Percentiles rank a stretch among this genome's conserved stretches.
These are phyloP conservation scores for Ceratocystis variospora DNA, from an alignment of 2,329 filamentous ascomycete genomes.

Conservation along the genomic window DNA sequence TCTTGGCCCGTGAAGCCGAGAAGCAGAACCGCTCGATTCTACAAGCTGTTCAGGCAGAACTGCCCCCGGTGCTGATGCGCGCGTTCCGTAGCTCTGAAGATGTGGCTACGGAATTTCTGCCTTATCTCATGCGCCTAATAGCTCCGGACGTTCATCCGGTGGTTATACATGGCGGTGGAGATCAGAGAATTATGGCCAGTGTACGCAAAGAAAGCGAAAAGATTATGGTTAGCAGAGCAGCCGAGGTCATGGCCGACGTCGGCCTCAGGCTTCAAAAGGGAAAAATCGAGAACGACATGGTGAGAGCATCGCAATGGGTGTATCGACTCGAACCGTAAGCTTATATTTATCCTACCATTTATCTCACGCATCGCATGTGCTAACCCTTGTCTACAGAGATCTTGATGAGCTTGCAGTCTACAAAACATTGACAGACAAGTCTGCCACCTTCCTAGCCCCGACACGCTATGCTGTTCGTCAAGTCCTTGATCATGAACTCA, in stretches of 20 bases:
- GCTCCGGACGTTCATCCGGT: slow-evolving; percentile 86
- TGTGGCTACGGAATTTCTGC: slow-evolving; percentile 68
- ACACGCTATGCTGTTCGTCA: slow-evolving; percentile 88
- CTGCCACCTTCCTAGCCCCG: slow-evolving; percentile 47
- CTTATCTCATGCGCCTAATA: slow-evolving; percentile 70
- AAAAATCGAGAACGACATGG: slow-evolving; percentile 56
- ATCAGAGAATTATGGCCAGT: slow-evolving; percentile 56
- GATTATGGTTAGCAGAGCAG: slow-evolving; percentile 62
- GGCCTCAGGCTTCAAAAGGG: slow-evolving; percentile 70
- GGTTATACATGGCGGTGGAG: slow-evolving; percentile 53
- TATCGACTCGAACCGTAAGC: slow-evolving; percentile 92
- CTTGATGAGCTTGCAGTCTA: slow-evolving; percentile 70
- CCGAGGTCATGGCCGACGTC: slow-evolving; percentile 68
- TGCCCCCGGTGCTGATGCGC: slow-evolving; percentile 58
- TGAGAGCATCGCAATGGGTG: slow-evolving; percentile 56
- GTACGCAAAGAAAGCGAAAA: slow-evolving; percentile 81
- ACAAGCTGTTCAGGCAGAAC: slow-evolving; percentile 55
- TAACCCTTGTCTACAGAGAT: slow-evolving; percentile 31
- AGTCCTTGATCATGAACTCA: slow-evolving; percentile 81
- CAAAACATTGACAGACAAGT: slow-evolving; percentile 47
- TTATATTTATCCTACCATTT: not conserved
- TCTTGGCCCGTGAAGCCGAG: slow-evolving; percentile 62
- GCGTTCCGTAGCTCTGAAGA: slow-evolving; percentile 67
- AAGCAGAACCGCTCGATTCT: slow-evolving; percentile 67
- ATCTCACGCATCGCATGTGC: slow-evolving; percentile 1